Evolutionary conservation across 2,329 filamentous ascomycete species (phyloP), one percentile per base, ranked within the genome.

Genomic region (Trichoderma citrinoviride): DNA sequence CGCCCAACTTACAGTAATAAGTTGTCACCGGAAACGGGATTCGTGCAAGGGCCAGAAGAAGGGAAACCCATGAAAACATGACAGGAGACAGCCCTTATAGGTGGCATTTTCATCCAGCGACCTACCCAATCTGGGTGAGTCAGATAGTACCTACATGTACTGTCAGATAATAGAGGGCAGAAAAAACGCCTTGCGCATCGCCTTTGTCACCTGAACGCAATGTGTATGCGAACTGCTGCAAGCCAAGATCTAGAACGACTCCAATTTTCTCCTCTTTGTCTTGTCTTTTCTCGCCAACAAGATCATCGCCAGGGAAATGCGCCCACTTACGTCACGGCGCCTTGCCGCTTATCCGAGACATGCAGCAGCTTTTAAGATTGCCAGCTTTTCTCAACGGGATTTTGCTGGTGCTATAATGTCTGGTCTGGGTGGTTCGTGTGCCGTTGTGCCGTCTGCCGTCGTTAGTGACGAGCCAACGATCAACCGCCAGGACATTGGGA

Each of bases 271-370:
- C 43, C 43, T 46, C 21, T 47, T 47, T 47, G 19, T 25, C 21
- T 21, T 8, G 25, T 19, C 17, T 44, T 7, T 44, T 19, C 19
- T 54, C 37, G 49, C 49, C 46, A 41, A 14, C 12, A 37, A 40
- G 46, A 61, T 61, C 57, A 61, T 43, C 58, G 19, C 21, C 27
- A 40, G n/a, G 19, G 17, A 29, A 17, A 14, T 46, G 33, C n/a
- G 33, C 23, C 54, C 61, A 58, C 52, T 41, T 64, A 64, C 61
- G 61, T 64, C 61, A 64, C 53, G 23, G n/a, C 43, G n/a, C 29
- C 17, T 44, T 46, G 61, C 61, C 61, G 61, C 27, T 64, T 64
- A 64, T 58, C 61, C 61, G 61, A 58, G 43, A 64, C 23, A 43
- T 43, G 25, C 12, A 41, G 61, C 54, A 33, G 33, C 25, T 37